These are phyloP conservation scores for Nidularia pulvinata DNA, from an alignment of 768 basidiomycete genomes.

Conservation along the genomic window DNA sequence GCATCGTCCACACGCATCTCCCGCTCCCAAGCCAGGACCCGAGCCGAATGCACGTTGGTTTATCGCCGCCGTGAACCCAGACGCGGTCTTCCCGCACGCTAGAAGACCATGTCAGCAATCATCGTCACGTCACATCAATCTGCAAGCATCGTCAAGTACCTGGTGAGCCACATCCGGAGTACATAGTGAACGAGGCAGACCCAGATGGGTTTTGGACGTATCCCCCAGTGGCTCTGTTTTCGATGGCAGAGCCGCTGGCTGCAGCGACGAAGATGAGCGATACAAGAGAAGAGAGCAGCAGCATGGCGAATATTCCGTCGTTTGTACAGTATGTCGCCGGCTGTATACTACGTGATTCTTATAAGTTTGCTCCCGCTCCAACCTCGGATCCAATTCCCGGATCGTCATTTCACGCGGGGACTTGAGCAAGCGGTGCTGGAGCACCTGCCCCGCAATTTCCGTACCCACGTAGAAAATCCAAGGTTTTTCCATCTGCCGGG, in stretches of 20 bases:
- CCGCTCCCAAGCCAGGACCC: slow-evolving; percentile 44
- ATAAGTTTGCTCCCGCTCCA: no score
- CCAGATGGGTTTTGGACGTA: slow-evolving; percentile 56
- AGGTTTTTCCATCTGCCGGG: no score
- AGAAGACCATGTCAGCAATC: slow-evolving; percentile 3
- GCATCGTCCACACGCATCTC: slow-evolving; percentile 65
- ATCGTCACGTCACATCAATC: background rate
- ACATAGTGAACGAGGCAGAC: slow-evolving; percentile 55
- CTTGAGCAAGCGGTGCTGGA: no score
- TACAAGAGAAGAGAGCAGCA: slow-evolving; percentile 14
- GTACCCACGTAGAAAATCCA: no score
- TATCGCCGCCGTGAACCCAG: slow-evolving; percentile 55
- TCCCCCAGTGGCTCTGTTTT: slow-evolving; percentile 40
- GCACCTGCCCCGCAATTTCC: no score
- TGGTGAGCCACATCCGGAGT: slow-evolving; percentile 47
- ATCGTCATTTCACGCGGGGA: no score
- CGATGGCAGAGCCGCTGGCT: slow-evolving; percentile 19
- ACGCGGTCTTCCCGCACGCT: slow-evolving; percentile 53
- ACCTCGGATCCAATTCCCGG: no score
- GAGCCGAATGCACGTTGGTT: slow-evolving; percentile 58
- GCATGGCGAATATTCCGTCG: background rate
- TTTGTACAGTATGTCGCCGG: no score
- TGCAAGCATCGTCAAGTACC: slow-evolving; percentile 23
- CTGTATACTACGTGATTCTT: no score
- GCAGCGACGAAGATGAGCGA: slow-evolving; percentile 15